Evolutionary conservation across 2,329 filamentous ascomycete species (phyloP).

Genomic region (Ophiocordyceps unilateralis): DNA sequence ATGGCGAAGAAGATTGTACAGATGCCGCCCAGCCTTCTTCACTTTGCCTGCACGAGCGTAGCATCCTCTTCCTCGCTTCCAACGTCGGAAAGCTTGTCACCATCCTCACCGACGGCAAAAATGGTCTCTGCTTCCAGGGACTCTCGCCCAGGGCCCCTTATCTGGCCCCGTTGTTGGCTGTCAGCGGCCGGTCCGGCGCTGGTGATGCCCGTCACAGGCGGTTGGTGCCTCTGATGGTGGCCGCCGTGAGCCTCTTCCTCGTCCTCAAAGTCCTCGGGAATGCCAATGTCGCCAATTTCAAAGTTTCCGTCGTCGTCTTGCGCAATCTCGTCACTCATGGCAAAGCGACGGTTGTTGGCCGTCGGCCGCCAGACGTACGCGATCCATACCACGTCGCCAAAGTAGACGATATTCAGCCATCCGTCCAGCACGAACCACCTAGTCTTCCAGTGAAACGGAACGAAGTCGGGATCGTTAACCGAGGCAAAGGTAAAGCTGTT

Average conservation of each 20-base stretch:
- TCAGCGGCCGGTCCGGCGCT: constrained; percentile 7
- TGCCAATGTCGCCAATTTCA: constrained; percentile 83
- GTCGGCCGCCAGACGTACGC: constrained; percentile 95
- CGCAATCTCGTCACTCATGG: constrained; percentile 97
- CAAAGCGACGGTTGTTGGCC: constrained; percentile 89
- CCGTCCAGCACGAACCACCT: constrained; percentile 95
- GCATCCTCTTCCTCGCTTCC: constrained; percentile 36
- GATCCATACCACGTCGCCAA: constrained; percentile 82
- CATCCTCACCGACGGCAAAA: constrained; percentile 79
- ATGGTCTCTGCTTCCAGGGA: constrained; percentile 78
- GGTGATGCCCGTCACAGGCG: constrained; percentile 10
- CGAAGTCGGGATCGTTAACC: constrained; percentile 68
- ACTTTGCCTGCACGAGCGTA: constrained; percentile 27
- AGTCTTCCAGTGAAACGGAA: constrained; percentile 93
- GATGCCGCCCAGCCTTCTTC: constrained; percentile 6
- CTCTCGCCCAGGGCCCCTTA: constrained; percentile 27
- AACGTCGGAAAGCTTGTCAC: constrained; percentile 67
- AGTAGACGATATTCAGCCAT: constrained; percentile 92
- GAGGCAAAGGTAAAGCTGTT: constrained; percentile 93
- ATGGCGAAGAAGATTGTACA: background rate
- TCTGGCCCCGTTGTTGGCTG: constrained; percentile 6
- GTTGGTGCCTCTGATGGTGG: constrained; percentile 10
- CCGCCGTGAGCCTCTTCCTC: constrained; percentile 36
- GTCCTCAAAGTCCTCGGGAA: constrained; percentile 43
- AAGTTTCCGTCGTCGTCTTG: constrained; percentile 95